These are phyloP conservation scores for Cercis canadensis DNA, from an alignment of 306 rosid genomes.

Conservation along the genomic window DNA sequence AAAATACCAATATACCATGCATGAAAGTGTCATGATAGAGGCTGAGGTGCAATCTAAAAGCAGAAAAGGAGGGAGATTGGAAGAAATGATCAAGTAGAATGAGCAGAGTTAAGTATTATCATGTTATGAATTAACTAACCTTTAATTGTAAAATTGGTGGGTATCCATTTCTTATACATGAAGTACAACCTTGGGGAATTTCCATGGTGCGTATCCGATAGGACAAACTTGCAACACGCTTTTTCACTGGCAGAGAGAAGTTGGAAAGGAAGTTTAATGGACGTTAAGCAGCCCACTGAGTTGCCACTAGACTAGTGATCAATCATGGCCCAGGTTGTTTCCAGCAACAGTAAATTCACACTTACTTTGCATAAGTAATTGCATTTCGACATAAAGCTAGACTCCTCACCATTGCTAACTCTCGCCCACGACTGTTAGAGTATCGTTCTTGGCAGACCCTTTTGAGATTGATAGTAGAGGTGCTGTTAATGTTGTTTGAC, in stretches of 20 bases:
- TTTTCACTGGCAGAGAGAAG: slow-evolving; percentile 50
- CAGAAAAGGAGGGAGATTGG: neutral
- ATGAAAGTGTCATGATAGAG: neutral
- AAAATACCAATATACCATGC: neutral
- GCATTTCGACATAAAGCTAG: slow-evolving; percentile 88
- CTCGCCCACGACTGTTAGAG: slow-evolving; percentile 72
- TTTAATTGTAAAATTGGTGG: slow-evolving; percentile 68
- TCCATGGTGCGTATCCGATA: slow-evolving; percentile 83
- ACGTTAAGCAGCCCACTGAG: neutral
- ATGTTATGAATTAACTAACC: slow-evolving; percentile 48
- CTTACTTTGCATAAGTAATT: slow-evolving; percentile 75
- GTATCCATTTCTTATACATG: slow-evolving; percentile 90
- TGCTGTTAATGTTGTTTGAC: no score
- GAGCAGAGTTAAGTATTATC: neutral
- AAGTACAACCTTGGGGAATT: slow-evolving; percentile 81
- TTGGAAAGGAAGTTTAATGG: neutral
- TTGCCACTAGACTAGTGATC: neutral
- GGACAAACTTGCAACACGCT: slow-evolving; percentile 76
- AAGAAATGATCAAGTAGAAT: neutral
- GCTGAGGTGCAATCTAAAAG: neutral
- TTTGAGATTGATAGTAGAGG: slow-evolving; percentile 5
- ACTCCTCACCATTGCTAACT: slow-evolving; percentile 84
- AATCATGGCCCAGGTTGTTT: neutral
- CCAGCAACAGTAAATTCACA: slow-evolving; percentile 9
- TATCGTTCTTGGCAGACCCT: slow-evolving; percentile 82